These are phyloP conservation scores for Penicillium longicatenatum DNA, from an alignment of 495 filamentous ascomycete species.

Conservation along the genomic window DNA sequence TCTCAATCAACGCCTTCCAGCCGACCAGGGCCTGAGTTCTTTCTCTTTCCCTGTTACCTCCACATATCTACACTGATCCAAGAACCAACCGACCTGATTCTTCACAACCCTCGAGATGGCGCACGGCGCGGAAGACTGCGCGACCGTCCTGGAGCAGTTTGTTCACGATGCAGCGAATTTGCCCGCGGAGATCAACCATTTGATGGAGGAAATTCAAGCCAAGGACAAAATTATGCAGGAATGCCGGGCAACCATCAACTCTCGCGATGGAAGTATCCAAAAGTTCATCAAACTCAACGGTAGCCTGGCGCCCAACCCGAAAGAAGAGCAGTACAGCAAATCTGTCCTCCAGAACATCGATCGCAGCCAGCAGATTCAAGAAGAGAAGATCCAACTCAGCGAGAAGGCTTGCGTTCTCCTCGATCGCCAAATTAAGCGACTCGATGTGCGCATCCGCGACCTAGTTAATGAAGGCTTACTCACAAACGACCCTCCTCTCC, in stretches of 20 bases:
- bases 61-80: too few species aligned
- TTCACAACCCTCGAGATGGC: constrained; percentile 28
- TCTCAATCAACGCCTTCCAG: neutral
- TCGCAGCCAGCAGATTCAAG: constrained; percentile 70
- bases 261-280: constrained; percentile 79
- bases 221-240: constrained; percentile 83
- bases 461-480: constrained; percentile 80
- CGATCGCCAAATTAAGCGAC: constrained; percentile 84
- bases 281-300: constrained; percentile 88
- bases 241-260: constrained; percentile 69
- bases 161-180: constrained; percentile 88
- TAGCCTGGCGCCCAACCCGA: constrained; percentile 77
- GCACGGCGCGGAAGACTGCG: constrained; percentile 68
- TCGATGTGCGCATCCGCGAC: constrained; percentile 85
- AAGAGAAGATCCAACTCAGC: constrained; percentile 81
- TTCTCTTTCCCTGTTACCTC: neutral
- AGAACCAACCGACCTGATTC: neutral
- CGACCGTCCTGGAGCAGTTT: constrained; percentile 89
- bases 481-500: constrained; percentile 72
- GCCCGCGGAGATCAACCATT: constrained; percentile 85
- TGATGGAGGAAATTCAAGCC: constrained; percentile 91
- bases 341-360: constrained; percentile 72
- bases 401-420: constrained; percentile 76
- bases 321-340: constrained; percentile 74
- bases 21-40: neutral